Base-by-base conservation (phyloP, 148 eudicot genomes). In the Rhododendron simsii region DNA sequence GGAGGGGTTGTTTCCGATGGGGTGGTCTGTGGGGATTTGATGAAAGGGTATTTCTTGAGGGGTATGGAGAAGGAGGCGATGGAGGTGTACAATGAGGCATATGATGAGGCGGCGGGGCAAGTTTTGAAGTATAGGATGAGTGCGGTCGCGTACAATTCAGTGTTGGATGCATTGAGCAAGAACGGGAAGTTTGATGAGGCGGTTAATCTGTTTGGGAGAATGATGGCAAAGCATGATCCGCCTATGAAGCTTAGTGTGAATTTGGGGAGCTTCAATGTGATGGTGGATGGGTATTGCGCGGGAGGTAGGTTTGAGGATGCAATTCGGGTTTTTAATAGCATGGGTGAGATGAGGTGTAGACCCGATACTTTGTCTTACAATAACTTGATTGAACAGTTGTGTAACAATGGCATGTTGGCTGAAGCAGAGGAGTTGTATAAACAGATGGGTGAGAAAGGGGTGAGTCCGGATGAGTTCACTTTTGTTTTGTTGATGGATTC, bases 351-450 rank as follows among this genome's bases (percentile, higher is more conserved):
- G 88, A 88, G 92, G 85, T 95, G 95, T 88, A 84, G 85, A 57
- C 99, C 99, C 0, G 99, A 96, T 88, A 89, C 94, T 2, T 82
- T 96, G 84, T 96, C 99, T 0, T 96, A 93, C 44, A 96, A 96
- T 88, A 93, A 91, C 86, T 87, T 95, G 90, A 92, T 96, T 75
- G 92, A 93, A 86, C 93, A 91, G 85, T 87, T 96, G 90, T 96
- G 99, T 81, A 86, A 87, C 37, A 92, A 94, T 83, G 91, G 84
- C 44, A 86, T 91, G 92, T 86, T 96, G 88, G 90, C 86, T 20
- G 94, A 94, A 85, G 99, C 94, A 0, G 99, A 96, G 89, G 95
- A 96, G 86, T 89, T 96, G 47, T 94, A 93, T 69, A 89, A 87
- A 37, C 93, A 93, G 35, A 96, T 96, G 98, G 47, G 87, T 83